Evolutionary conservation across 495 filamentous ascomycete genomes (phyloP).

Genomic region (Penicillium coprophilum): DNA sequence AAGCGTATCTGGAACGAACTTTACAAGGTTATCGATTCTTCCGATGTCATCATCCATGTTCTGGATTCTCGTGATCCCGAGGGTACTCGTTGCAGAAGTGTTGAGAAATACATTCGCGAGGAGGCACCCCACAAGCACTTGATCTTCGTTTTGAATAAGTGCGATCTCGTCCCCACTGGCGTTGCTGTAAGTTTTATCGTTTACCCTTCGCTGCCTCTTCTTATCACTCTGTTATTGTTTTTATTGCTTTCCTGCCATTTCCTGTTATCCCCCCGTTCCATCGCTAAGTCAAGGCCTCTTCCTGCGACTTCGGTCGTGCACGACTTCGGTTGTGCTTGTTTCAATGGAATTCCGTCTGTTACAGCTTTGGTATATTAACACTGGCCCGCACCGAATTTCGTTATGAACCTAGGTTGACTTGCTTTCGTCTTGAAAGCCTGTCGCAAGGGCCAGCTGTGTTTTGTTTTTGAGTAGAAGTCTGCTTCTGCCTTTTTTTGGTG

Average conservation of each 20-base stretch:
- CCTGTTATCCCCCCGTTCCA: constrained; percentile 49
- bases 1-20: constrained; percentile 98
- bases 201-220: constrained; percentile 11
- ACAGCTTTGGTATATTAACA: constrained; percentile 95
- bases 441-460: constrained; percentile 62
- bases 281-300: constrained; percentile 96
- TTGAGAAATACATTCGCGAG: constrained; percentile 90
- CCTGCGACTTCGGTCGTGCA: constrained; percentile 47
- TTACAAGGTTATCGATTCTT: constrained; percentile 96
- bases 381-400: constrained; percentile 65
- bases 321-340: constrained; percentile 23
- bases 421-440: constrained; percentile 76
- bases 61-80: constrained; percentile 89
- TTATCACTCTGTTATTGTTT: constrained; percentile 15
- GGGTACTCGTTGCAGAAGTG: constrained; percentile 81
- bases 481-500: constrained; percentile 44
- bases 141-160: constrained; percentile 92
- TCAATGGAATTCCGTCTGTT: constrained; percentile 87
- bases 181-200: constrained; percentile 79
- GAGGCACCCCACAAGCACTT: constrained; percentile 96
- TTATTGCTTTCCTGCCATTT: constrained; percentile 17
- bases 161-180: constrained; percentile 88
- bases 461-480: constrained; percentile 90
- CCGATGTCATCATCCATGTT: constrained; percentile 95
- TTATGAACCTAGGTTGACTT: constrained; percentile 64